Percentiles rank a stretch among this genome's conserved stretches.
Evolutionary conservation across 2,329 filamentous ascomycete genomes (phyloP).

Genomic region (Aspergillus udagawae): DNA sequence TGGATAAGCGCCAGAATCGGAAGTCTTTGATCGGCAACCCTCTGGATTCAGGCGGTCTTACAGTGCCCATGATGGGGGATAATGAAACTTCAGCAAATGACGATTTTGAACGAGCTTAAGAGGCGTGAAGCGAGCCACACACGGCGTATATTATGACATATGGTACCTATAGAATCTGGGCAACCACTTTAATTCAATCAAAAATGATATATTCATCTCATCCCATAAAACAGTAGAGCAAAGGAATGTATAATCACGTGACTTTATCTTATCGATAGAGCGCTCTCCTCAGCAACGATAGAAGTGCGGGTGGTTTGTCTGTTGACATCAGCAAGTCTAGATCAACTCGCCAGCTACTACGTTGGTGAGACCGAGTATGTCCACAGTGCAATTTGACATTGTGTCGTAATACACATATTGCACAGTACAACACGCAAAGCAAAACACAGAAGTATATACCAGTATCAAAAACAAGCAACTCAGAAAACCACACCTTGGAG

Average conservation of each 20-base stretch:
- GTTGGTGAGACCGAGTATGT: neutral
- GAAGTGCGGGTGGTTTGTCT: neutral
- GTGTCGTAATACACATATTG: too few relatives aligned
- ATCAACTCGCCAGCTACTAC: neutral
- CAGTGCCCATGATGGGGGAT: constrained; percentile 30
- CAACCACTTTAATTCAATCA: neutral
- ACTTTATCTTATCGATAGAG: neutral
- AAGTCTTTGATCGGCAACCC: constrained; percentile 52
- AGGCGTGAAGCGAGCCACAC: constrained; percentile 7
- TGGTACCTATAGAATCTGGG: constrained; percentile 18
- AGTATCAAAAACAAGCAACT: neutral
- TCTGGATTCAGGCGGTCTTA: constrained; percentile 53
- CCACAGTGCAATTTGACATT: neutral
- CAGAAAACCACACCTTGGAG: neutral
- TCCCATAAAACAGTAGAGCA: neutral
- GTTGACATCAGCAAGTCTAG: neutral
- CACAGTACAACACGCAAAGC: neutral
- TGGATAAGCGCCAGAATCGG: constrained; percentile 52
- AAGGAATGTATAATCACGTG: neutral
- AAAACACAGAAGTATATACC: neutral
- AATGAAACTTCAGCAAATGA: constrained; percentile 36
- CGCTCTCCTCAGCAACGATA: constrained; percentile 10
- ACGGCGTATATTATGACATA: constrained; percentile 16
- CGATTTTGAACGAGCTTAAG: constrained; percentile 46
- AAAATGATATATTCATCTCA: neutral